Conservation (phyloP, 2,329 filamentous ascomycete genomes). For the Xylaria sp. region DNA sequence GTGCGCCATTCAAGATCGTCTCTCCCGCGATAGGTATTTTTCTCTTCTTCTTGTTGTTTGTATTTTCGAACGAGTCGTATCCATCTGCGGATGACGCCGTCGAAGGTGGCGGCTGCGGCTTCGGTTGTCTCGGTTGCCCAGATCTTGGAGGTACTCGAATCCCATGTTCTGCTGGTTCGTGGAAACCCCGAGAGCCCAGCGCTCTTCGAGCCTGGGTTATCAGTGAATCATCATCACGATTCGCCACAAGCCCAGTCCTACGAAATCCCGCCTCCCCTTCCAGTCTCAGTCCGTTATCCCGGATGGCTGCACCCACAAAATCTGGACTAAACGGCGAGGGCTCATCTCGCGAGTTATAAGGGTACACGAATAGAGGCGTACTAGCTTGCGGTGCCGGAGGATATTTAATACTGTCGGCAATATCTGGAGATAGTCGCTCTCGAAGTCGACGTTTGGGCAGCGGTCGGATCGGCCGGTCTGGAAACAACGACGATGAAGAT, state of each 20-base stretch:
- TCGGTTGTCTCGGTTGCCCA: slow-evolving; percentile 58
- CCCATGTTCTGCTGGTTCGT: slow-evolving; percentile 58
- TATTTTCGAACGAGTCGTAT: slow-evolving; percentile 98
- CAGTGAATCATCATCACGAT: slow-evolving; percentile 42
- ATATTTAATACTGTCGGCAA: slow-evolving; percentile 83
- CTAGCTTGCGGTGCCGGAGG: slow-evolving; percentile 78
- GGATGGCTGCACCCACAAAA: slow-evolving; percentile 40
- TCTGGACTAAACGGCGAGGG: slow-evolving; percentile 50
- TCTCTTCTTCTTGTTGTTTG: slow-evolving; percentile 98
- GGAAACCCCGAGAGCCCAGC: slow-evolving; percentile 58
- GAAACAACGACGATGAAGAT: slow-evolving; percentile 81
- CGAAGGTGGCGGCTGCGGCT: slow-evolving; percentile 70
- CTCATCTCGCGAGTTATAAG: slow-evolving; percentile 66
- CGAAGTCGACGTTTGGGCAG: slow-evolving; percentile 89
- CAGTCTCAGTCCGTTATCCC: slow-evolving; percentile 48
- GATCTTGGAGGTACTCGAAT: slow-evolving; percentile 57
- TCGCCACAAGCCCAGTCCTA: slow-evolving; percentile 42
- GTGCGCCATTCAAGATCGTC: slow-evolving; percentile 59
- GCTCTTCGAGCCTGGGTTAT: slow-evolving; percentile 43
- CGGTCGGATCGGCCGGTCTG: slow-evolving; percentile 91
- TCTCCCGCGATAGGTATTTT: slow-evolving; percentile 94
- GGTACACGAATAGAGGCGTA: slow-evolving; percentile 80
- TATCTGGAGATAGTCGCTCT: slow-evolving; percentile 85
- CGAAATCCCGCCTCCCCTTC: slow-evolving; percentile 52
- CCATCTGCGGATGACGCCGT: slow-evolving; percentile 80